Conservation (phyloP, 2,329 filamentous ascomycete genomes). For the Fusarium bactridioides region DNA sequence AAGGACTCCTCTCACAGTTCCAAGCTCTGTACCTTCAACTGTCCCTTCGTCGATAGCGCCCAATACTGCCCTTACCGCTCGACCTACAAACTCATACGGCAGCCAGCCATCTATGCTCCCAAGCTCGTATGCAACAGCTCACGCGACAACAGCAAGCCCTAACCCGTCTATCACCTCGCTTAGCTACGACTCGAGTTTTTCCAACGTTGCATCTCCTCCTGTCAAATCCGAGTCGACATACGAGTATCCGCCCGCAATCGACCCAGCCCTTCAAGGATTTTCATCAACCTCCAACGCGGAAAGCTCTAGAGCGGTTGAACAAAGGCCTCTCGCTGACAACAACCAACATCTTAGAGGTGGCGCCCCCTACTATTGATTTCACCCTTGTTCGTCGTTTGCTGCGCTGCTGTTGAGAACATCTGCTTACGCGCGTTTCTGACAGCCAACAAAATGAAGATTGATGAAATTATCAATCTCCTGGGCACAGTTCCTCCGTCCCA, state of each 20-base stretch:
- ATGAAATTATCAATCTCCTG: slow-evolving; percentile 73
- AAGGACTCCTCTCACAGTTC: slow-evolving; percentile 47
- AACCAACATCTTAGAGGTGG: slow-evolving; percentile 60
- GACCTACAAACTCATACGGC: slow-evolving; percentile 53
- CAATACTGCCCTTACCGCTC: slow-evolving; percentile 36
- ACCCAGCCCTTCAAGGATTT: slow-evolving; percentile 68
- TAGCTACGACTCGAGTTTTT: slow-evolving; percentile 47
- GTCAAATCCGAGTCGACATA: slow-evolving; percentile 53
- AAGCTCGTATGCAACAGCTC: slow-evolving; percentile 52
- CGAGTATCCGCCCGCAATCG: slow-evolving; percentile 69
- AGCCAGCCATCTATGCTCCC: slow-evolving; percentile 55
- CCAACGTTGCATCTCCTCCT: slow-evolving; percentile 42
- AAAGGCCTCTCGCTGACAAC: slow-evolving; percentile 43
- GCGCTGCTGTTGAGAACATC: slow-evolving; percentile 43
- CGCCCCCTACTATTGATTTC: slow-evolving; percentile 51
- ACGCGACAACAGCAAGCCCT: slow-evolving; percentile 45
- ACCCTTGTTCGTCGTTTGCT: slow-evolving; percentile 41
- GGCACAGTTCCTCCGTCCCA: slow-evolving; percentile 66
- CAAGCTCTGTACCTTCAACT: slow-evolving; percentile 37
- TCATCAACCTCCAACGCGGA: slow-evolving; percentile 35
- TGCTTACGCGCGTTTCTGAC: slow-evolving; percentile 43
- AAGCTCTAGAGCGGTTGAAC: slow-evolving; percentile 38
- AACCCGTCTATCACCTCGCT: slow-evolving; percentile 41
- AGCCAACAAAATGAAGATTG: slow-evolving; percentile 69
- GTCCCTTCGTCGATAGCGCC: slow-evolving; percentile 40